phyloP scores from a whole-genome alignment of 352 stramenopile genomes.

The Globisporangium polare region DNA sequence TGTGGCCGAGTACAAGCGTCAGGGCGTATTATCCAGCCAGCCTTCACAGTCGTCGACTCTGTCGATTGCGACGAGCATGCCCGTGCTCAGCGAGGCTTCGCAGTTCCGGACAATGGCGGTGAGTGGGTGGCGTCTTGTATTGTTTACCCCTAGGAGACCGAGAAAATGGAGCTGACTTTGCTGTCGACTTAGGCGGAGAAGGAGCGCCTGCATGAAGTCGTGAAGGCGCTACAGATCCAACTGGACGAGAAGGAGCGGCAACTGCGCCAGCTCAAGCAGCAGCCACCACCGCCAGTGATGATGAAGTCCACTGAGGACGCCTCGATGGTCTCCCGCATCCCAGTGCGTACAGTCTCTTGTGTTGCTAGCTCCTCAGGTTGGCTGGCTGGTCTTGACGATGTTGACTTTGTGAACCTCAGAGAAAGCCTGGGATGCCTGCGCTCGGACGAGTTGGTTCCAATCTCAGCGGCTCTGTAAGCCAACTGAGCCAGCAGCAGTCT shows the following conservation, averaged over 20 bases:
- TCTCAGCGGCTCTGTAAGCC: neutral
- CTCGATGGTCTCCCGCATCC: constrained; percentile 24
- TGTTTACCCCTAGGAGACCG: neutral
- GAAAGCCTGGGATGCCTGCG: constrained; percentile 20
- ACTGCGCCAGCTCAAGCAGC: constrained; percentile 16
- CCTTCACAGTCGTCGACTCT: constrained; percentile 5
- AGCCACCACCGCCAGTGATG: constrained; percentile 4
- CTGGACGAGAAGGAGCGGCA: constrained; percentile 64
- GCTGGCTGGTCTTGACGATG: neutral
- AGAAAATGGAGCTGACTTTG: neutral
- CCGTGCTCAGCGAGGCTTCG: constrained; percentile 33
- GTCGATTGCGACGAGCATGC: constrained; percentile 26
- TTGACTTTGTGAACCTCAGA: constrained; percentile 12
- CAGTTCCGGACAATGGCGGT: constrained; percentile 57
- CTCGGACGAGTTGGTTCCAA: neutral
- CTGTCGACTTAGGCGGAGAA: constrained; percentile 48
- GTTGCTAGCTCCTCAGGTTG: too few species aligned
- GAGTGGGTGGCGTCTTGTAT: constrained; percentile 6
- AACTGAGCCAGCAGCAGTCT: constrained; percentile 18
- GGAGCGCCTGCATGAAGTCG: constrained; percentile 49
- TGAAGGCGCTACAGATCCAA: constrained; percentile 48
- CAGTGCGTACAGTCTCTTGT: constrained; percentile 24
- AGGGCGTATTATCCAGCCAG: constrained; percentile 14
- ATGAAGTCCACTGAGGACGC: neutral
- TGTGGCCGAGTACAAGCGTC: constrained; percentile 32